Evolutionary conservation across 2,329 filamentous ascomycete species (phyloP).

Genomic region (Fusarium equiseti): DNA sequence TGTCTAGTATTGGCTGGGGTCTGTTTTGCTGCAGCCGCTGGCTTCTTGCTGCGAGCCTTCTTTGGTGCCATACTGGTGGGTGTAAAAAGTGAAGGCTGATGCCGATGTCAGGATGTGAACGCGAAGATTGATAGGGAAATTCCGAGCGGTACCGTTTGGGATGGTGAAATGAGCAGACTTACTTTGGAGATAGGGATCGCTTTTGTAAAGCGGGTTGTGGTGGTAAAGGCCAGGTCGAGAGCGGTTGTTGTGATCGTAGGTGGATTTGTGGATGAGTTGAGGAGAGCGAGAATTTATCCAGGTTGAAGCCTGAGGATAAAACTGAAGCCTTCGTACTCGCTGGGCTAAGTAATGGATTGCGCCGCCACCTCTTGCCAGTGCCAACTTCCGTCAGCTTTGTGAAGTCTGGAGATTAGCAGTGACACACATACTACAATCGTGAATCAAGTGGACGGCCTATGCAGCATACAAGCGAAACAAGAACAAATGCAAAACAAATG

Average conservation of each 20-base stretch:
- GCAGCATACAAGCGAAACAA: no score
- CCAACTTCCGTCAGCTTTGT: background rate
- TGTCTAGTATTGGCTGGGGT: rapidly evolving
- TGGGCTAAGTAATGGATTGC: rapidly evolving
- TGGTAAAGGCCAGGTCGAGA: background rate
- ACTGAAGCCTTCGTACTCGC: no score
- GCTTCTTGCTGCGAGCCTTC: no score
- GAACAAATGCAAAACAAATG: no score
- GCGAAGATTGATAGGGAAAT: background rate
- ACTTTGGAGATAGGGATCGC: background rate
- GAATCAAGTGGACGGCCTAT: no score
- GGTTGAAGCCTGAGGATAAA: background rate
- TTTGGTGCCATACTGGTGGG: background rate
- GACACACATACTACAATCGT: no score
- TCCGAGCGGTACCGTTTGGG: background rate
- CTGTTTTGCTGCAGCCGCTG: background rate
- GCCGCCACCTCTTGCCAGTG: background rate
- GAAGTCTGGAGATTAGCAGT: background rate
- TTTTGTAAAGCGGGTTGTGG: background rate
- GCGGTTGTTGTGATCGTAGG: background rate
- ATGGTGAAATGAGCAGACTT: background rate
- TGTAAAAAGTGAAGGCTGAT: background rate
- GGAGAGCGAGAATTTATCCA: no score
- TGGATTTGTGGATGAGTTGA: background rate
- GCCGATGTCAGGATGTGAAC: no score